phyloP scores from a whole-genome alignment of 1,139 yeast species.

The Debaryomyces udenii region DNA sequence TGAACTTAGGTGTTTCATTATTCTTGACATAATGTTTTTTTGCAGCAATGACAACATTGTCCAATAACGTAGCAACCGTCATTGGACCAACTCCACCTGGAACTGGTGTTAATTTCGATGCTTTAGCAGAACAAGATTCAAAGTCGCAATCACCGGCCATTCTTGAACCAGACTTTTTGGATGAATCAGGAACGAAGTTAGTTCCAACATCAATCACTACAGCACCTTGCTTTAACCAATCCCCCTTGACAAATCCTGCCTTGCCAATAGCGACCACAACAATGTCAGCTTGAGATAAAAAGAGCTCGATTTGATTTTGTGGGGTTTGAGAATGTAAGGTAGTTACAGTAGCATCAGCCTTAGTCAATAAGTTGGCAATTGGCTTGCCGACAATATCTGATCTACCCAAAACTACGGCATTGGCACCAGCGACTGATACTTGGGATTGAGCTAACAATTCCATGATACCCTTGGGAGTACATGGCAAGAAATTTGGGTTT shows the following conservation, averaged over 20 bases:
- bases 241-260: constrained; percentile 82
- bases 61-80: constrained; percentile 96
- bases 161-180: constrained; percentile 80
- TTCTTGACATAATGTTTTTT: constrained; percentile 51
- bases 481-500: constrained; percentile 81
- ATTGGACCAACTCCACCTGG: constrained; percentile 99
- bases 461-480: constrained; percentile 96
- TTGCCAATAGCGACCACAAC: constrained; percentile 92
- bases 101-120: constrained; percentile 86
- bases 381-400: constrained; percentile 97
- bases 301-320: constrained; percentile 54
- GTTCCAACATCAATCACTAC: constrained; percentile 97
- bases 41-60: constrained; percentile 85
- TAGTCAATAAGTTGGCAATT: constrained; percentile 77
- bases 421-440: constrained; percentile 69
- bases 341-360: constrained; percentile 85
- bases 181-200: constrained; percentile 76
- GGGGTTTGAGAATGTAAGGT: constrained; percentile 77
- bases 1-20: constrained; percentile 53
- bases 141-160: constrained; percentile 95
- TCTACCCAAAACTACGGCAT: constrained; percentile 95
- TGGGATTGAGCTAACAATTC: constrained; percentile 67
- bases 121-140: constrained; percentile 64
- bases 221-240: constrained; percentile 82
- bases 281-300: constrained; percentile 77